These are phyloP conservation scores for Chytriomyces confervae DNA, from an alignment of 192 early-diverging fungal genomes.

Conservation along the genomic window DNA sequence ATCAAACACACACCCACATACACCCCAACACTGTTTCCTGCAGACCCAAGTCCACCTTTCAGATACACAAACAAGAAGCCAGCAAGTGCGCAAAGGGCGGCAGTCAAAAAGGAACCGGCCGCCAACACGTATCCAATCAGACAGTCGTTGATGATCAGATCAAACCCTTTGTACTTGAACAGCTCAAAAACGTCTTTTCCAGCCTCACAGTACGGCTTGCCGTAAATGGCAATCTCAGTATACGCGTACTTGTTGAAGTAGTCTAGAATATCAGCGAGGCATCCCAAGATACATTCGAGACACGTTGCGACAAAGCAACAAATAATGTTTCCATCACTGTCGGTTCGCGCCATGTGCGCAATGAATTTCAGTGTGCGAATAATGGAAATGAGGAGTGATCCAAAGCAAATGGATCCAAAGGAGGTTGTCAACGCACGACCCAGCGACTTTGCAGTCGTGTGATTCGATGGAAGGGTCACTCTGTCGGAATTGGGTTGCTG, in stretches of 20 bases:
- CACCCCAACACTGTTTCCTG: slow-evolving; percentile 1
- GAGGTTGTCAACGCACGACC: slow-evolving; percentile 79
- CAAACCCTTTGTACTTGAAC: slow-evolving; percentile 65
- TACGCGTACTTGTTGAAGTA: slow-evolving; percentile 84
- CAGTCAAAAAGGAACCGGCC: slow-evolving; percentile 74
- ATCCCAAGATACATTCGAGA: slow-evolving; percentile 75
- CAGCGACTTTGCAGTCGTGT: slow-evolving; percentile 68
- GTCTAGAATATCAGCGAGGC: slow-evolving; percentile 79
- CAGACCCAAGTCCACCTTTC: slow-evolving; percentile 19
- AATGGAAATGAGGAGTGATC: slow-evolving; percentile 62
- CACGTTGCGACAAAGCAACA: slow-evolving; percentile 71
- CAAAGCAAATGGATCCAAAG: slow-evolving; percentile 85
- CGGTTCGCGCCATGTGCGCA: slow-evolving; percentile 50
- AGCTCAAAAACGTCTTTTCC: slow-evolving; percentile 83
- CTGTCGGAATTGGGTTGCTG: slow-evolving; percentile 52
- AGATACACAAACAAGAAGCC: slow-evolving; percentile 53
- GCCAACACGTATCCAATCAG: slow-evolving; percentile 85
- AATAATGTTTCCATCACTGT: slow-evolving; percentile 52
- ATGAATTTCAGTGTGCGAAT: slow-evolving; percentile 75
- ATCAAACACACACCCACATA: slow-evolving; percentile 43
- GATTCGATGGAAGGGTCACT: slow-evolving; percentile 59
- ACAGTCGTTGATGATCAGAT: slow-evolving; percentile 79
- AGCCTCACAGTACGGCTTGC: slow-evolving; percentile 60
- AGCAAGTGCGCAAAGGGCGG: slow-evolving; percentile 62
- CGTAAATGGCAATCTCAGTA: slow-evolving; percentile 75